phyloP scores from a whole-genome alignment of 176 grass and related monocot species.

The Hordeum marinum region DNA sequence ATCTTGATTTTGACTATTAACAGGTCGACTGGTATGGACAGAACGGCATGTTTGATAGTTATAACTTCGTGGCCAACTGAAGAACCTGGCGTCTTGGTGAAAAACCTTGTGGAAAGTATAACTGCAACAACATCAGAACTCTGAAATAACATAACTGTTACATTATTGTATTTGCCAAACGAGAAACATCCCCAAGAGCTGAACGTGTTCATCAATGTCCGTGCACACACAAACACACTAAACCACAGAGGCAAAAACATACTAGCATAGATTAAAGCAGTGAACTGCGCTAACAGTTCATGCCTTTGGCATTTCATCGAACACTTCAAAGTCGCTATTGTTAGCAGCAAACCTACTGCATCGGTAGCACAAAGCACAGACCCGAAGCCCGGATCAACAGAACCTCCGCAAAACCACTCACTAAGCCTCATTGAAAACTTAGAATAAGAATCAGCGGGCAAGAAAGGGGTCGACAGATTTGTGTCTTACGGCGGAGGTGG shows the following conservation, averaged over 20 bases:
- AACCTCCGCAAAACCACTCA: not conserved
- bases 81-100: constrained; percentile 7
- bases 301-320: constrained; percentile 24
- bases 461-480: not conserved
- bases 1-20: constrained; percentile 31
- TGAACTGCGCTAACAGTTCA: not conserved
- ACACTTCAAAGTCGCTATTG: not conserved
- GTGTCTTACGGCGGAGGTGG: constrained; percentile 22
- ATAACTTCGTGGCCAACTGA: constrained; percentile 9
- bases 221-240: not conserved
- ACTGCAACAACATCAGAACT: constrained; percentile 40
- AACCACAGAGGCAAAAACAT: not conserved
- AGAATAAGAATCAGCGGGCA: not conserved
- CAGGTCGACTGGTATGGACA: constrained; percentile 44
- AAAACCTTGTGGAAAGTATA: constrained; percentile 55
- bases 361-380: not conserved
- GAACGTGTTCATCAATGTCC: not conserved
- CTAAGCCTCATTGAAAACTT: not conserved
- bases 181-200: not conserved
- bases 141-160: not conserved
- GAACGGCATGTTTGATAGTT: constrained; percentile 24
- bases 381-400: not conserved
- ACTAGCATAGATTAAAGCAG: not conserved
- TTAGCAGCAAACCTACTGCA: not conserved
- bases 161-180: not conserved